Conservation (phyloP, 202 grass and related monocot species). For the Brachypodium distachyon region DNA sequence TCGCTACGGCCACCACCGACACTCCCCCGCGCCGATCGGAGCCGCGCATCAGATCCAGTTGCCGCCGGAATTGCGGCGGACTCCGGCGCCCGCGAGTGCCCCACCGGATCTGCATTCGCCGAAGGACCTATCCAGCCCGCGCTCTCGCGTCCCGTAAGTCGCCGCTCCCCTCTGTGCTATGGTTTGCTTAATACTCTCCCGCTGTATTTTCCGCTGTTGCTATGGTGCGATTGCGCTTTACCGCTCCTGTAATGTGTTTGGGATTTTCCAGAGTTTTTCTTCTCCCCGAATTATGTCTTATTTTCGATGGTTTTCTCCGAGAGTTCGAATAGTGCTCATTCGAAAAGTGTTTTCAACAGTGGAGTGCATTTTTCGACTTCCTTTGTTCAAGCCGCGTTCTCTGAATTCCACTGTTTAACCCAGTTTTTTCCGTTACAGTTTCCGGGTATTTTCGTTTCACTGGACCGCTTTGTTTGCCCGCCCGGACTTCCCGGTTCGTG, state of each 20-base stretch:
- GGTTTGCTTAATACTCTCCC: neutral
- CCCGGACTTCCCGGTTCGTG: conserved; percentile 26
- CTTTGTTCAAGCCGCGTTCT: neutral
- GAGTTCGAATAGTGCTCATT: neutral
- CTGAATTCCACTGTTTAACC: conserved; percentile 27
- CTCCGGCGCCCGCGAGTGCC: conserved; percentile 1
- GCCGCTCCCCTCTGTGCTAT: neutral
- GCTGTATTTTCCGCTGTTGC: neutral
- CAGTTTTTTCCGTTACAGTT: neutral
- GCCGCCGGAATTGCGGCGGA: conserved; percentile 5
- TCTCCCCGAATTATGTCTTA: neutral
- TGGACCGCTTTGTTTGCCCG: neutral
- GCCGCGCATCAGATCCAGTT: conserved; percentile 30
- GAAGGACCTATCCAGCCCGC: neutral
- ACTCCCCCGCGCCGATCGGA: conserved; percentile 21
- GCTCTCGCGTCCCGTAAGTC: conserved; percentile 24
- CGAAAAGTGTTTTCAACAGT: neutral
- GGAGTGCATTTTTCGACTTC: neutral
- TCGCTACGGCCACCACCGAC: conserved; percentile 11
- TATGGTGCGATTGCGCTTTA: neutral
- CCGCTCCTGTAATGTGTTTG: neutral
- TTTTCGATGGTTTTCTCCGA: neutral
- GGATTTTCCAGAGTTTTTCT: neutral
- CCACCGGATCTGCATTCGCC: conserved; percentile 40
- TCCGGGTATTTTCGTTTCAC: neutral